Evolutionary conservation across 1,284 basidiomycete species (phyloP).

Genomic region (Xerocomus minutiporus): DNA sequence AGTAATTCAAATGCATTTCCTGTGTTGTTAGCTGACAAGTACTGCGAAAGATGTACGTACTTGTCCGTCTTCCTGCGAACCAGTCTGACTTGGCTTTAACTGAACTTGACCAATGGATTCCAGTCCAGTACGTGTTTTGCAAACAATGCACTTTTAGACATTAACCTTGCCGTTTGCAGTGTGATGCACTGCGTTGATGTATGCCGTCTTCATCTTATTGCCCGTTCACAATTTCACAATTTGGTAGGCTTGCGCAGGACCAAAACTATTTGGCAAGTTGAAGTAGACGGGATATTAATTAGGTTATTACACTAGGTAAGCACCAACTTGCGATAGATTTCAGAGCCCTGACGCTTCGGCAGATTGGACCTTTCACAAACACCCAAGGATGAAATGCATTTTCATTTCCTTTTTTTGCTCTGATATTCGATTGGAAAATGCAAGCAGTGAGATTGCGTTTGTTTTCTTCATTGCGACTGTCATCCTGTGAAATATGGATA

Average conservation of each 20-base stretch:
- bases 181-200: constrained; percentile 92
- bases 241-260: constrained; percentile 62
- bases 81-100: constrained; percentile 14
- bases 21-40: constrained; percentile 11
- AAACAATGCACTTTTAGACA: not conserved
- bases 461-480: not conserved
- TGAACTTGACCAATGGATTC: not conserved
- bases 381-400: constrained; percentile 10
- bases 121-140: constrained; percentile 59
- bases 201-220: constrained; percentile 28
- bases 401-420: not conserved
- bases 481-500: not conserved
- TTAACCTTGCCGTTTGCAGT: constrained; percentile 37
- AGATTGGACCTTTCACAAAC: constrained; percentile 18
- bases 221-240: constrained; percentile 5
- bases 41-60: constrained; percentile 46
- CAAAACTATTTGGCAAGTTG: constrained; percentile 74
- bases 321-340: not conserved
- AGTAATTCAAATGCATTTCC: constrained; percentile 31
- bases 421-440: not conserved
- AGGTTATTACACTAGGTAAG: constrained; percentile 20
- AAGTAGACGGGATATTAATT: constrained; percentile 33
- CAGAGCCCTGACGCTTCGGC: constrained; percentile 1
- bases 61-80: constrained; percentile 4
- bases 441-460: not conserved